A percentile compares a stretch with the other conserved stretches of the same genome.
These are phyloP conservation scores for Zizania latifolia DNA, from an alignment of 176 grass and related monocot species.

Conservation along the genomic window DNA sequence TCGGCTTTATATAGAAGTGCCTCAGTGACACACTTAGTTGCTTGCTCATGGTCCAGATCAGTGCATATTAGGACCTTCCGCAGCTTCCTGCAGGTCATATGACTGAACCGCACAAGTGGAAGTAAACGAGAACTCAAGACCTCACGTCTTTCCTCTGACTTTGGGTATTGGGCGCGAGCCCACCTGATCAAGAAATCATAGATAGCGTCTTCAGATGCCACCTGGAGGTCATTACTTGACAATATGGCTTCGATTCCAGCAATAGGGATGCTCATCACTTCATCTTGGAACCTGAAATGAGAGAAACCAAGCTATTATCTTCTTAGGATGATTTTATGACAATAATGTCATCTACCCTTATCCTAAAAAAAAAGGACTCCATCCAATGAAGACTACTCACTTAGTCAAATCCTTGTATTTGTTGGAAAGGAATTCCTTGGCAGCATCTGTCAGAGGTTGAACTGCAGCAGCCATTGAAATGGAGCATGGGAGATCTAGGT, in stretches of 20 bases:
- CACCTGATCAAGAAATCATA: slow-evolving; percentile 72
- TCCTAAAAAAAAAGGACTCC: background rate
- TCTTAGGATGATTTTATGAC: background rate
- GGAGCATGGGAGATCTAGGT: slow-evolving; percentile 73
- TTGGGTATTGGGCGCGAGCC: slow-evolving; percentile 46
- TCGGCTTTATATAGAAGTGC: slow-evolving; percentile 70
- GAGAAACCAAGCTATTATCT: background rate
- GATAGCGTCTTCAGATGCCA: slow-evolving; percentile 70
- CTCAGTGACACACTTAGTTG: slow-evolving; percentile 54
- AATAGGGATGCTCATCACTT: slow-evolving; percentile 67
- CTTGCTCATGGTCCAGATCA: slow-evolving; percentile 60
- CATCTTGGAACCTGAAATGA: slow-evolving; percentile 63
- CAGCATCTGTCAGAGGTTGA: slow-evolving; percentile 50
- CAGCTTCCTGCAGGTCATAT: slow-evolving; percentile 70
- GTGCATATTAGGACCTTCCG: slow-evolving; percentile 56
- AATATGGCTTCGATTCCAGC: slow-evolving; percentile 71
- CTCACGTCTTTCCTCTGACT: slow-evolving; percentile 58
- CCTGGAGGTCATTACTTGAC: slow-evolving; percentile 66
- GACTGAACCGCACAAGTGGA: slow-evolving; percentile 56
- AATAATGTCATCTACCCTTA: background rate
- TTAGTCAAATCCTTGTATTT: slow-evolving; percentile 65
- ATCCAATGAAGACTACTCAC: slow-evolving; percentile 33
- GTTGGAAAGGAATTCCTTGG: slow-evolving; percentile 57
- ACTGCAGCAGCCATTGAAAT: slow-evolving; percentile 64
- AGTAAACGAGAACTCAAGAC: slow-evolving; percentile 59